A percentile compares a stretch with the other conserved stretches of the same genome.
phyloP scores from a whole-genome alignment of 768 basidiomycete genomes.

The Amanita rubescens region DNA sequence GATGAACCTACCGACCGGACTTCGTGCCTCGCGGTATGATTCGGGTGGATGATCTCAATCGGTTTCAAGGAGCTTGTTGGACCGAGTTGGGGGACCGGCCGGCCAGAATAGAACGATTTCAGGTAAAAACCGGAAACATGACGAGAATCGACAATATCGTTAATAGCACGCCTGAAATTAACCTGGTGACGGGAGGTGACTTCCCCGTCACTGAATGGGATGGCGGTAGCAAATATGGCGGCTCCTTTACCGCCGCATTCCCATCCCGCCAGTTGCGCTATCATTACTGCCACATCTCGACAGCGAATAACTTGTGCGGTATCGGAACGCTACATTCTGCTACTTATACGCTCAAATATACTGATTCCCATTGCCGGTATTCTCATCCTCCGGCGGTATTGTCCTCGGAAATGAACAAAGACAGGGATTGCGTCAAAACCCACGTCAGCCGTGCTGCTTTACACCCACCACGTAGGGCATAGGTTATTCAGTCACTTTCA shows the following conservation, averaged over 20 bases:
- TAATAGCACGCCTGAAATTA: slow-evolving; percentile 43
- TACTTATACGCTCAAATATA: slow-evolving; percentile 83
- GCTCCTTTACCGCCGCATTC: slow-evolving; percentile 66
- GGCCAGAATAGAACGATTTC: slow-evolving; percentile 22
- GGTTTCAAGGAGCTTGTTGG: slow-evolving; percentile 62
- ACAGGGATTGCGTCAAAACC: slow-evolving; percentile 87
- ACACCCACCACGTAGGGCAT: slow-evolving; percentile 48
- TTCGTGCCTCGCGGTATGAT: slow-evolving; percentile 71
- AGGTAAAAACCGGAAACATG: slow-evolving; percentile 36
- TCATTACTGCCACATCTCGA: slow-evolving; percentile 20
- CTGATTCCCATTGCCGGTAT: slow-evolving; percentile 81
- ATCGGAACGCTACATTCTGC: slow-evolving; percentile 83
- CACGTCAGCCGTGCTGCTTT: slow-evolving; percentile 85
- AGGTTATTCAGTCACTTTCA: slow-evolving; percentile 10
- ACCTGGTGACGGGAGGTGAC: slow-evolving; percentile 46
- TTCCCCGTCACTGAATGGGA: slow-evolving; percentile 43
- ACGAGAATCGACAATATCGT: slow-evolving; percentile 81
- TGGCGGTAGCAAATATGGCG: slow-evolving; percentile 43
- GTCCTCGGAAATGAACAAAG: slow-evolving; percentile 90
- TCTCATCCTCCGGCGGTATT: slow-evolving; percentile 91
- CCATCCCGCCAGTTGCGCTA: slow-evolving; percentile 13
- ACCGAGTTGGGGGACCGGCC: slow-evolving; percentile 65
- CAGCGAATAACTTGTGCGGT: slow-evolving; percentile 43
- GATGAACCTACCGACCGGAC: slow-evolving; percentile 76
- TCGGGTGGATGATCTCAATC: slow-evolving; percentile 19